Base-by-base conservation (phyloP, 495 filamentous ascomycete genomes). In the Sphaerosporella brunnea region DNA sequence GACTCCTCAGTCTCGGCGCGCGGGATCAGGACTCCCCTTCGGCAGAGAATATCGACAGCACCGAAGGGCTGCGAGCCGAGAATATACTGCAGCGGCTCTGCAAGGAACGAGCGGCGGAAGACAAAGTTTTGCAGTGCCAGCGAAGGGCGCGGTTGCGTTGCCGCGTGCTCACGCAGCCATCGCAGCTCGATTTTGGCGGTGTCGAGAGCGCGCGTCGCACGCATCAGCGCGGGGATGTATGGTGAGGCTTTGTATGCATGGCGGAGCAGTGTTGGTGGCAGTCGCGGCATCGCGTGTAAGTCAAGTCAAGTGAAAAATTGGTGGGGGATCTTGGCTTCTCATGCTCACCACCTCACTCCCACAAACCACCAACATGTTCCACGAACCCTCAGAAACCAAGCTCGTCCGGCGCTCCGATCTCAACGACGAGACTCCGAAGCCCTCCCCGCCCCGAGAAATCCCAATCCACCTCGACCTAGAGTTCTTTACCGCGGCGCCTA, bases 1-100 rank as follows among this genome's bases (percentile, higher is more conserved):
- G 76, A 79, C 2, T 76, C 66, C 59, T 87, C 84, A 9, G 84
- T 88, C 55, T 87, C 82, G 20, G 70, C 68, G 40, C 73, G 70
- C 23, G 88, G 88, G 51, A 97, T 93, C 36, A 97, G 62, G 0
- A 94, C 86, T 0, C 81, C 82, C 11, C 66, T 71, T 28, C 65
- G 63, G 53, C 84, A 93, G 32, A 69, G 63, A n/a, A 97, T 82
- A 34, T 87, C 78, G 10, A 94, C 62, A 2, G 77, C 66, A 0
- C 86, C 87, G 59, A 97, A 95, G 10, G 82, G 87, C 58, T 96
- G 87, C 13, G 76, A 75, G 0, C 86, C 86, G 2, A 97, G 68
- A 9, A 95, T 72, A 57, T 95, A 97, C 58, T 96, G 90, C 4
- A 97, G 65, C 0, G 90, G 90, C 30, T 71, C 64, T n/a, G 13